Evolutionary conservation across 2,329 filamentous ascomycete genomes (phyloP), one percentile per base, ranked within the genome.

Genomic region (Dothistroma septosporum): DNA sequence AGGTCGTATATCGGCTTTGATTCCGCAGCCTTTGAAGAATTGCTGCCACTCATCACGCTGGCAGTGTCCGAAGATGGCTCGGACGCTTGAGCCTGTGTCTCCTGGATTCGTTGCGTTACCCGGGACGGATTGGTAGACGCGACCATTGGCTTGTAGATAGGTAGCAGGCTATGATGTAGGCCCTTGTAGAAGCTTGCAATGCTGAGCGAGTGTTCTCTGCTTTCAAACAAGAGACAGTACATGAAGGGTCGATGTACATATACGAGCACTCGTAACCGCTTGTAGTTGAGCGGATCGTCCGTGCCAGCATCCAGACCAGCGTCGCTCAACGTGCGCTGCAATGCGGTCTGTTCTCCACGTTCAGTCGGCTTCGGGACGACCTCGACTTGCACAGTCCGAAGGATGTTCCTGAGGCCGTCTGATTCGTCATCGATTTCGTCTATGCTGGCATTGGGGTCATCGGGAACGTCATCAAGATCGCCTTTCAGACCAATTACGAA

Each of bases 201-300:
- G 37, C 68, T 72, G 19, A 83, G 71, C 1, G 85, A 83, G 57
- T 84, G 80, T 7, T 87, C 87, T 52, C 80, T 79, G 47, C 82
- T 77, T 53, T 82, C 76, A 73, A 93, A 93, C 4, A 94, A 78
- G 62, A 94, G 87, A 1, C 87, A 84, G 72, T 90, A 92, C 53
- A 93, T 83, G 74, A 93, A 93, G 0, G 90, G 90, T 24, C 82
- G 83, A 72, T 87, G 79, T 50, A 87, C 83, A 70, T 92, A 92
- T 54, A 92, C 83, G 7, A 92, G 82, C 1, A 90, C 87, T 0
- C 87, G 84, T 47, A 92, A 74, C 24, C 79, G 68, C 10, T 68
- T 62, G 53, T 47, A 63, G 21, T 64, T 60, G 11, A 63, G 61
- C 8, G 57, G 61, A 11, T 64, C 64, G 47, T 64, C 56, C 4